A percentile compares a stretch with the other conserved stretches of the same genome.
These are phyloP conservation scores for Drosera spatulata DNA, from an alignment of 179 eudicot species.

Conservation along the genomic window DNA sequence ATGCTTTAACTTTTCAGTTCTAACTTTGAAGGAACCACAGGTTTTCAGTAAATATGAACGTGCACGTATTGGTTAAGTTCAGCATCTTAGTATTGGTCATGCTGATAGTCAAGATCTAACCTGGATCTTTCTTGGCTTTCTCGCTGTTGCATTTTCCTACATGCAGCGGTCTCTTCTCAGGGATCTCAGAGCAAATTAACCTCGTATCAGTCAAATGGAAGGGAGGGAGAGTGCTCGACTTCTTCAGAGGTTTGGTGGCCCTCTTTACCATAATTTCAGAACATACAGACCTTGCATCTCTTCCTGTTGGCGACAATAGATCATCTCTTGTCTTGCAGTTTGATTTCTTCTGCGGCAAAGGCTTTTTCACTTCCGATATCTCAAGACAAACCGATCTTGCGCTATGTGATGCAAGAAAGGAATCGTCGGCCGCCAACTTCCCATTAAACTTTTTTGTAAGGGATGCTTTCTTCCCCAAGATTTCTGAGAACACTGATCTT, in stretches of 20 bases:
- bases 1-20: background rate
- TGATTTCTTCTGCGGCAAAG: slow-evolving; percentile 7
- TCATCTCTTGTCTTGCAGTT: slow-evolving; percentile 8
- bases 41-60: no score
- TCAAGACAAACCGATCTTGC: slow-evolving; percentile 7
- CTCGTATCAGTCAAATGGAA: background rate
- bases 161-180: slow-evolving; percentile 15
- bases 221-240: slow-evolving; percentile 1
- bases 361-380: slow-evolving; percentile 7
- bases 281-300: slow-evolving; percentile 9
- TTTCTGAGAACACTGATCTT: slow-evolving; percentile 32
- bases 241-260: slow-evolving; percentile 14
- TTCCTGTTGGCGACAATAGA: slow-evolving; percentile 8
- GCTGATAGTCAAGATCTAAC: slow-evolving; percentile 13
- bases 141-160: slow-evolving; percentile 16
- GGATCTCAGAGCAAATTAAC: slow-evolving; percentile 3
- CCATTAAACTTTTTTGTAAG: slow-evolving; percentile 9
- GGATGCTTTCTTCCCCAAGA: slow-evolving; percentile 17
- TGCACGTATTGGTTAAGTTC: background rate
- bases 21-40: no score
- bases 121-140: slow-evolving; percentile 17
- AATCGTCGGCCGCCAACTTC: slow-evolving; percentile 6
- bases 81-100: background rate
- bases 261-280: slow-evolving; percentile 13
- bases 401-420: slow-evolving; percentile 6